Percentiles rank a stretch among this genome's conserved stretches.
Conservation (phyloP, 495 filamentous ascomycete species). For the Penicillium canescens region DNA sequence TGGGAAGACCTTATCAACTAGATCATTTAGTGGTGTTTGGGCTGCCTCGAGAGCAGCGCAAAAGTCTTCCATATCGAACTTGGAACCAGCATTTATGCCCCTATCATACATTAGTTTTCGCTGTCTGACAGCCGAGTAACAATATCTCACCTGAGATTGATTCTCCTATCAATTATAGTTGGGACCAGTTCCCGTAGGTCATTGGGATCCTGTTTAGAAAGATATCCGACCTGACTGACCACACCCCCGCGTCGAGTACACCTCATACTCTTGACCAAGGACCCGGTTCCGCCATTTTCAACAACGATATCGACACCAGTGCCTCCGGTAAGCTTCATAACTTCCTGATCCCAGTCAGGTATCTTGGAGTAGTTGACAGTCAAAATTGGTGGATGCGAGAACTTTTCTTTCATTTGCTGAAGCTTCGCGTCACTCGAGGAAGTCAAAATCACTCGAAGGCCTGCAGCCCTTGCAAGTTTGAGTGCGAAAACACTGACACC, state of each 20-base stretch:
- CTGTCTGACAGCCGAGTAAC: neutral
- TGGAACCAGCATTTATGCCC: constrained; percentile 42
- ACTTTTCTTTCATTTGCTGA: constrained; percentile 17
- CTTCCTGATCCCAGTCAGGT: constrained; percentile 37
- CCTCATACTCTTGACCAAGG: constrained; percentile 35
- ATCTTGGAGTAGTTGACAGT: constrained; percentile 35
- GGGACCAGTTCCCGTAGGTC: constrained; percentile 30
- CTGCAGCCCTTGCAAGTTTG: constrained; percentile 33
- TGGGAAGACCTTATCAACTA: constrained; percentile 30
- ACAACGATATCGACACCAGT: constrained; percentile 42
- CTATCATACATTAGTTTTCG: constrained; percentile 10
- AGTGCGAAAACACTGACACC: constrained; percentile 37
- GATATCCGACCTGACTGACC: constrained; percentile 43
- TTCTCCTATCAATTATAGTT: constrained; percentile 33
- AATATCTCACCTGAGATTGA: constrained; percentile 23
- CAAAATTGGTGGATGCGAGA: constrained; percentile 16
- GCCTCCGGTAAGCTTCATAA: constrained; percentile 31
- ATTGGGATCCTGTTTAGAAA: constrained; percentile 24
- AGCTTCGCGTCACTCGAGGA: constrained; percentile 40
- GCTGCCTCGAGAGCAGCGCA: constrained; percentile 25
- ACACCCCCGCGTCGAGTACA: constrained; percentile 36
- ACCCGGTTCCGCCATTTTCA: constrained; percentile 35
- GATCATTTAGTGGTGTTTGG: constrained; percentile 25
- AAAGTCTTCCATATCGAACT: constrained; percentile 36
- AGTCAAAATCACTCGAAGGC: constrained; percentile 33